phyloP scores from a whole-genome alignment of 345 rosid genomes.

The Lumnitzera littorea region DNA sequence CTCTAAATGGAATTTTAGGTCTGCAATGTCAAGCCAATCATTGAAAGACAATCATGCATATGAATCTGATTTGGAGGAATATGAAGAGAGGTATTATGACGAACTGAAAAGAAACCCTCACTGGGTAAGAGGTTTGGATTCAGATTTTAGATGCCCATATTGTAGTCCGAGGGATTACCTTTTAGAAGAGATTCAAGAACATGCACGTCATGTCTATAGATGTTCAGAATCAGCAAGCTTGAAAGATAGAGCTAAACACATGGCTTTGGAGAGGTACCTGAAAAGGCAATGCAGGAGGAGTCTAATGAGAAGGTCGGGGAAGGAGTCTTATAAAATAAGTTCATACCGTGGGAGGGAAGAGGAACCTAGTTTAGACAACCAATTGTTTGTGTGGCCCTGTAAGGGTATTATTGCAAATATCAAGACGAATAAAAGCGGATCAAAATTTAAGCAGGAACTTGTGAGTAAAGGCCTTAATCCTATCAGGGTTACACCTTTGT shows the following conservation, averaged over 20 bases:
- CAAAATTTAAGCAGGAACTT: slow-evolving; percentile 59
- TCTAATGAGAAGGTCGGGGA: neutral
- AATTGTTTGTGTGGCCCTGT: slow-evolving; percentile 75
- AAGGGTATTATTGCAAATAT: slow-evolving; percentile 66
- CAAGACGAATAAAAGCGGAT: slow-evolving; percentile 60
- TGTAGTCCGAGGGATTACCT: slow-evolving; percentile 30
- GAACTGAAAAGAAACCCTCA: slow-evolving; percentile 29
- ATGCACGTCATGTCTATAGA: slow-evolving; percentile 24
- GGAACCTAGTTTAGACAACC: slow-evolving; percentile 34
- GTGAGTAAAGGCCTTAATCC: slow-evolving; percentile 65
- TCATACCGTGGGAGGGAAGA: neutral
- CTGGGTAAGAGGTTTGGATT: slow-evolving; percentile 22
- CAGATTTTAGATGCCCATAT: slow-evolving; percentile 45
- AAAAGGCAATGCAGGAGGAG: slow-evolving; percentile 11
- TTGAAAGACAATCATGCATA: neutral
- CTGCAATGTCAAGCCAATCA: slow-evolving; percentile 2
- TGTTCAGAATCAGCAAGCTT: slow-evolving; percentile 16
- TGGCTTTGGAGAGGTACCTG: slow-evolving; percentile 42
- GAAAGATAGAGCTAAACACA: slow-evolving; percentile 37
- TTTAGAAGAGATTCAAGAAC: slow-evolving; percentile 34
- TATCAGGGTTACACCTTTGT: slow-evolving; percentile 58
- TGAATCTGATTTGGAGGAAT: slow-evolving; percentile 28
- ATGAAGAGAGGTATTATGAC: slow-evolving; percentile 33
- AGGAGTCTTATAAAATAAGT: neutral
- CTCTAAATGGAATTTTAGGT: no score